Base-by-base conservation (phyloP, 768 basidiomycete genomes). In the Lactarius indigo region DNA sequence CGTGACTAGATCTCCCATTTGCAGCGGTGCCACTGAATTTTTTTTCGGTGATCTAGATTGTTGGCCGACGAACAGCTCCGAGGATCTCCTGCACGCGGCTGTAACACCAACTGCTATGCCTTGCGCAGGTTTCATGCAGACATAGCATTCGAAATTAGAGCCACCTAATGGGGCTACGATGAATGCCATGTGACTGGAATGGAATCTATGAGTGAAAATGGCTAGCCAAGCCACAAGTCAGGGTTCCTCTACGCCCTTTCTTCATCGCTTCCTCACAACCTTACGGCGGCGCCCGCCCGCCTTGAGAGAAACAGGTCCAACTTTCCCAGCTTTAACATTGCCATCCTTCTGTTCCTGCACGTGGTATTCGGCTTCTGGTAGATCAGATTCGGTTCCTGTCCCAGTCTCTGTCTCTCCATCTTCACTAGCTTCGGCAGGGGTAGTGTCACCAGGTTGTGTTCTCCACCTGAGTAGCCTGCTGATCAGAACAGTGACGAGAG, bases 281-380 rank as follows among this genome's bases (percentile, higher is more conserved):
- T 87, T 87, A 69, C 88, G 83, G 74, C 89, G 82, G 73, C 84
- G 86, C 13, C 88, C 88, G 0, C 87, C 89, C 8, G 84, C 82
- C 72, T 82, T 88, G 55, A 76, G 74, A 26, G 82, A 79, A 13
- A 84, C 80, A 9, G 73, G 69, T 62, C 59, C 77, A 76, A 26
- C 73, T 74, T 41, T 71, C 72, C 66, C 75, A 76, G 37, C 42
- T 50, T 59, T 60, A 72, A 77, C 55, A 72, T 76, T 52, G 60
- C 64, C 23, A 69, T 68, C 55, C 50, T 65, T 56, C 76, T 75
- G 65, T 70, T 64, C 69, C 64, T 72, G 56, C 77, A 44, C 58
- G 79, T 78, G 13, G 79, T 82, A 33, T 74, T 76, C 12, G 75
- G 75, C 8, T 80, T 82, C 64, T 50, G 66, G 59, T 23, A 79